phyloP scores from a whole-genome alignment of 768 basidiomycete genomes.

The Amanita jacksonii region DNA sequence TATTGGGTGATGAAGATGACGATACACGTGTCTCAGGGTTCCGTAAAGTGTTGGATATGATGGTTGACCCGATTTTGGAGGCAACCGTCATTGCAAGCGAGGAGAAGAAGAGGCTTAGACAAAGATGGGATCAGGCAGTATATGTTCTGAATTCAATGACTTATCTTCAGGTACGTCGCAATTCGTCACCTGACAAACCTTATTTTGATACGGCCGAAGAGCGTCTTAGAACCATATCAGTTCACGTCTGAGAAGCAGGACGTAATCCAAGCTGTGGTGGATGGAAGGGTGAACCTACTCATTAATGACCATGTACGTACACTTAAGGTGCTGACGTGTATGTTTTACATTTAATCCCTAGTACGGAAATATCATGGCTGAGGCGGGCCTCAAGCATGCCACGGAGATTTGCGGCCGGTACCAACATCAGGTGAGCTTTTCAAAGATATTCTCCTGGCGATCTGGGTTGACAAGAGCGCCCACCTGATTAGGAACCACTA shows the following conservation, averaged over 20 bases:
- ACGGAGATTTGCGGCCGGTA: constrained; percentile 33
- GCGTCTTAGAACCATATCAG: constrained; percentile 52
- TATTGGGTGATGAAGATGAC: constrained; percentile 55
- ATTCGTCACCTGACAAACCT: constrained; percentile 1
- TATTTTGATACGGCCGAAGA: constrained; percentile 27
- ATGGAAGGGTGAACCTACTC: constrained; percentile 50
- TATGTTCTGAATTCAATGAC: constrained; percentile 83
- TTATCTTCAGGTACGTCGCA: constrained; percentile 57
- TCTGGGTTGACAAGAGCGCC: not conserved
- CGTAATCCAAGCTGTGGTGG: constrained; percentile 49
- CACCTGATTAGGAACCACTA: constrained; percentile 45
- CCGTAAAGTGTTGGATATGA: constrained; percentile 68
- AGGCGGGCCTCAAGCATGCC: constrained; percentile 43
- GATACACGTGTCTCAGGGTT: constrained; percentile 38
- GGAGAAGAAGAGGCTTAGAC: constrained; percentile 44
- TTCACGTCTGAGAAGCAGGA: constrained; percentile 58
- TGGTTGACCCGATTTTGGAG: constrained; percentile 75
- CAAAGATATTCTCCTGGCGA: not conserved
- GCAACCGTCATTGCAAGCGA: constrained; percentile 64
- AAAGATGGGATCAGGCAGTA: constrained; percentile 71
- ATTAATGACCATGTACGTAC: constrained; percentile 76
- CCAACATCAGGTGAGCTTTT: constrained; percentile 27
- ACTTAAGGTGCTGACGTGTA: too few relatives aligned
- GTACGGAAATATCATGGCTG: constrained; percentile 41
- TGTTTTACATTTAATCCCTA: constrained; percentile 15